Conservation (phyloP, 495 filamentous ascomycete genomes). For the Schizothecium vesticola region DNA sequence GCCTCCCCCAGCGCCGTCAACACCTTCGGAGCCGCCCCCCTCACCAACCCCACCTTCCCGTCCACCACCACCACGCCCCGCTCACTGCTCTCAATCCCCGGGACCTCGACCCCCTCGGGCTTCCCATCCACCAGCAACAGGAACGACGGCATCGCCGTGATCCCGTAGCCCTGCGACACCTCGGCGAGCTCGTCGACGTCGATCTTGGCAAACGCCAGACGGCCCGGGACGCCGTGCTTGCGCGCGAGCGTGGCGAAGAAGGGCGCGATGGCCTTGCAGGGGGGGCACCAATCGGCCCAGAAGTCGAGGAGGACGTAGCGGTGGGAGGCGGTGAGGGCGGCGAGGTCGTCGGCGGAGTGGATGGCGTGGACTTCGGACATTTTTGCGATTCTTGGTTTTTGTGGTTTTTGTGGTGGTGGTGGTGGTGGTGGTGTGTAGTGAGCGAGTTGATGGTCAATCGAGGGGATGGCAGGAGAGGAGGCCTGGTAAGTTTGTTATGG, state of each 20-base stretch:
- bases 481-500: too few relatives aligned
- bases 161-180: conserved; percentile 39
- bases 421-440: too few relatives aligned
- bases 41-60: conserved; percentile 24
- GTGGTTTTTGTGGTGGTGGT: too few relatives aligned
- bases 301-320: conserved; percentile 46
- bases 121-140: conserved; percentile 72
- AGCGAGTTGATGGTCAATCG: too few relatives aligned
- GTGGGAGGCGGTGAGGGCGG: conserved; percentile 27
- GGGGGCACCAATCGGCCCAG: conserved; percentile 61
- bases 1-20: conserved; percentile 29
- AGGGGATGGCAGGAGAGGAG: too few relatives aligned
- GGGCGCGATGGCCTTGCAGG: conserved; percentile 64
- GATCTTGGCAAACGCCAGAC: conserved; percentile 55
- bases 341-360: conserved; percentile 27
- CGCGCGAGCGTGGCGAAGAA: conserved; percentile 49
- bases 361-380: conserved; percentile 21
- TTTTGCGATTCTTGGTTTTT: not conserved
- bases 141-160: conserved; percentile 73
- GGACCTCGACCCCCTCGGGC: conserved; percentile 58
- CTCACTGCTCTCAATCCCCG: conserved; percentile 21
- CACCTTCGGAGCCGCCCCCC: conserved; percentile 32
- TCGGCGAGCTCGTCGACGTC: conserved; percentile 51
- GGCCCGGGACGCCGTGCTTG: conserved; percentile 34
- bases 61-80: conserved; percentile 7